Base-by-base conservation (phyloP, 331 rosid genomes). In the Saraca asoca region DNA sequence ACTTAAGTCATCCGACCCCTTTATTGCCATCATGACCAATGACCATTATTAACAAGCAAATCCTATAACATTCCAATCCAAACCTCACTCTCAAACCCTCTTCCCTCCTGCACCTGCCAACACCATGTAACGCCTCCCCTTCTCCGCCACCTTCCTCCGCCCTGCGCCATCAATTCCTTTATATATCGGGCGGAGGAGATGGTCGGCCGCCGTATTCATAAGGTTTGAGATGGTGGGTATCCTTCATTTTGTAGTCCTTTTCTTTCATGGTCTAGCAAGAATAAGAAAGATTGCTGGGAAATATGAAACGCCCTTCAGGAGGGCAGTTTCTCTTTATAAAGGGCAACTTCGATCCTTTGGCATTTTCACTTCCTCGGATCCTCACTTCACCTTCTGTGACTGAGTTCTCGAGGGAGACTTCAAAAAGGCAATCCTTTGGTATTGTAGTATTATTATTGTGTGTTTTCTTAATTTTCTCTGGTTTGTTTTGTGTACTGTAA, bases 291-390 rank as follows among this genome's bases (percentile, higher is more conserved):
- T 69, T 45, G 70, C 68, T 62, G 70, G 70, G 43, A 84, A 24
- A 24, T 24, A 72, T 58, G 80, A 77, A 81, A 37, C 70, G 55
- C 66, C 81, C 76, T 80, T 74, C 73, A 70, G 73, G 64, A 62
- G 17, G 82, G 81, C 42, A 63, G 74, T 60, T 71, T 81, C 73
- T 68, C 81, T 78, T 71, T 69, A 44, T 62, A 50, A 66, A 85
- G 98, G 98, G 95, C 98, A 93, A 87, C 94, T 83, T 82, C 91
- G 42, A 84, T 82, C 87, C 98, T 90, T 89, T 87, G 96, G 98
- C 98, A 89, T 84, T 85, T 86, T 72, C 76, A 52, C 67, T 66
- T 75, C 81, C 64, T 52, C 69, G 42, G 46, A 52, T 24, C 31
- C 71, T 78, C 80, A 39, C 73, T 56, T 43, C 62, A 49, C 75